Conservation (phyloP, 768 basidiomycete genomes). For the Tephrocybe sp. region DNA sequence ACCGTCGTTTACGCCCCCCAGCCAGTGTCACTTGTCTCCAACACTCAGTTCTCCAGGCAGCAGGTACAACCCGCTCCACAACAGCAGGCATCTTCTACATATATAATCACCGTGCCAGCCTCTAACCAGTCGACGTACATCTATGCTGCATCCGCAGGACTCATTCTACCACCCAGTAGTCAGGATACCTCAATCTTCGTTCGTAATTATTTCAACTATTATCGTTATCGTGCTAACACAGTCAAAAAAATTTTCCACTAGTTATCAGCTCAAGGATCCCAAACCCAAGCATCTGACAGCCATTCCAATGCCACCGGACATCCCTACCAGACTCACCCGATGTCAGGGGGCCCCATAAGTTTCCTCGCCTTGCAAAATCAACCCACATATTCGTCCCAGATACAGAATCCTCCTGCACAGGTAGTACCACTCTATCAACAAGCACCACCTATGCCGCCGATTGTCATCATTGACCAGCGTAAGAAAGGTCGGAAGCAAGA, state of each 20-base stretch:
- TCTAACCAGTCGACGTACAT: slow-evolving; percentile 5
- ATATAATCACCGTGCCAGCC: slow-evolving; percentile 2
- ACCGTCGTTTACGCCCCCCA: not conserved
- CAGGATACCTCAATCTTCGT: slow-evolving; percentile 7
- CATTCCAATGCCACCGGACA: not conserved
- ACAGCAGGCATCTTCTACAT: not conserved
- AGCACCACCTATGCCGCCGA: not conserved
- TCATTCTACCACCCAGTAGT: slow-evolving; percentile 8
- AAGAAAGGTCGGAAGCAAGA: slow-evolving; percentile 2
- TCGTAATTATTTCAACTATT: not conserved
- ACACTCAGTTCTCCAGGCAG: too few relatives aligned
- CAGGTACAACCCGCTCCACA: not conserved
- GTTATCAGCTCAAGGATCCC: not conserved
- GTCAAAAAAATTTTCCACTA: not conserved
- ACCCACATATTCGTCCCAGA: not conserved
- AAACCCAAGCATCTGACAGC: too few relatives aligned
- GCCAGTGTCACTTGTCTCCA: not conserved
- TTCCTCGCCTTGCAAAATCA: not conserved
- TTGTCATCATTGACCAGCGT: slow-evolving; percentile 5
- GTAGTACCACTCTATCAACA: not conserved
- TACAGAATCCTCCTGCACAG: not conserved
- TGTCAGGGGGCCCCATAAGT: too few relatives aligned
- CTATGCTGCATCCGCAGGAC: slow-evolving; percentile 8
- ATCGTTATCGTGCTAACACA: not conserved
- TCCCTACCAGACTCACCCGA: not conserved